These are phyloP conservation scores for Colletotrichum tropicale DNA, from an alignment of 2,329 filamentous ascomycete species.

Conservation along the genomic window DNA sequence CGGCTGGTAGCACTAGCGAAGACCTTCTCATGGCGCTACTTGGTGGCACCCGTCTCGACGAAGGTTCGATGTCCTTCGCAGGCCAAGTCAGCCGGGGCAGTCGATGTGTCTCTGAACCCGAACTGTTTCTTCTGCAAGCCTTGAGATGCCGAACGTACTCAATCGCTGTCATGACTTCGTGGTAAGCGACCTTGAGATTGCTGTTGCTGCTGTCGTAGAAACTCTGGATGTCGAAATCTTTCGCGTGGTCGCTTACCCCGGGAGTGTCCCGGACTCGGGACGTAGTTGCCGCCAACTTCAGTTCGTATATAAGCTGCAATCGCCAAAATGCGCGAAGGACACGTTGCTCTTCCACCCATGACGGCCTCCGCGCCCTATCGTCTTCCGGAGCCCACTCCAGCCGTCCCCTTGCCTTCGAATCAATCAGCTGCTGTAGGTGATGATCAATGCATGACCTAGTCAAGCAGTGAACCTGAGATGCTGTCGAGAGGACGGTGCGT, in stretches of 20 bases:
- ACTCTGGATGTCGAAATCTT: not conserved
- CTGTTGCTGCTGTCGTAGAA: conserved; percentile 11
- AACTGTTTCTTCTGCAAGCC: fast-evolving
- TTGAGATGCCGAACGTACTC: not conserved
- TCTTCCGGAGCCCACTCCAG: not conserved
- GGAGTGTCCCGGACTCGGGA: not conserved
- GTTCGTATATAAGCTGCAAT: not conserved
- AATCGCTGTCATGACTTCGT: conserved; percentile 9
- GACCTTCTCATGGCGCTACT: not conserved
- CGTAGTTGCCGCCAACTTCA: not conserved
- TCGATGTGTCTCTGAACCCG: not conserved
- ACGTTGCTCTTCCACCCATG: conserved; percentile 12
- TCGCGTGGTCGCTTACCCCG: fast-evolving
- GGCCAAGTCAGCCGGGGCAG: not conserved
- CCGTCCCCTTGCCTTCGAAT: not conserved
- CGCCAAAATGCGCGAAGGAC: conserved; percentile 7
- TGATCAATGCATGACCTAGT: not conserved
- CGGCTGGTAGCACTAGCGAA: not conserved
- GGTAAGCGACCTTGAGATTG: conserved; percentile 4
- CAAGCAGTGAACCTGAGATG: not conserved
- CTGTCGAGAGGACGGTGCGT: not conserved
- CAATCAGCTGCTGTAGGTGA: not conserved
- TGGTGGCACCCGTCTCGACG: not conserved
- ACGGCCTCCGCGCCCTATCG: not conserved
- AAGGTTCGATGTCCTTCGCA: not conserved